phyloP scores from a whole-genome alignment of 139 green algal species.

The Volvox reticuliferus region DNA sequence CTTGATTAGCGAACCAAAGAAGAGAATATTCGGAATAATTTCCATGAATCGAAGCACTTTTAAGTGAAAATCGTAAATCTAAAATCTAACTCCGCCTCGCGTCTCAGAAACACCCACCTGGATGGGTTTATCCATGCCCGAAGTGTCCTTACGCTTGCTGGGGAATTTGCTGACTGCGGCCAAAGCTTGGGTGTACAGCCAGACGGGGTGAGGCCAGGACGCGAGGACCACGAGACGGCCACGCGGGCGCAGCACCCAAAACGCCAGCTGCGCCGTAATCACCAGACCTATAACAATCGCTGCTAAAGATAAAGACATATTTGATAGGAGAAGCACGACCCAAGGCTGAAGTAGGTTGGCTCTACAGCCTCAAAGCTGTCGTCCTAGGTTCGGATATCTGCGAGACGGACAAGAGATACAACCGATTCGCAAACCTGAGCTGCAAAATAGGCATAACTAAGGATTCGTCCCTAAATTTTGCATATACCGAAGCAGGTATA shows the following conservation, averaged over 20 bases:
- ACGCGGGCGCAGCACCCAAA: constrained; percentile 15
- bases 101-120: background rate
- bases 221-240: background rate
- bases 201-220: background rate
- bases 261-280: background rate
- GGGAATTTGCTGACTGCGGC: background rate
- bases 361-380: background rate
- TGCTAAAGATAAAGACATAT: background rate
- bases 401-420: background rate
- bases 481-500: background rate
- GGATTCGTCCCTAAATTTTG: background rate
- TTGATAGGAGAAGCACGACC: background rate
- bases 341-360: no score
- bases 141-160: background rate
- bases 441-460: background rate
- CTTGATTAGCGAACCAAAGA: background rate
- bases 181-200: constrained; percentile 16
- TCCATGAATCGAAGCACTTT: background rate
- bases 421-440: background rate
- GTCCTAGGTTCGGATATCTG: background rate
- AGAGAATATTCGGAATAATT: background rate
- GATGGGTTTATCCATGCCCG: background rate
- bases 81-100: background rate
- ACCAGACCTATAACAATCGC: background rate
- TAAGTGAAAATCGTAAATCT: background rate